A percentile compares a stretch with the other conserved stretches of the same genome.
Conservation (phyloP, 176 grass and related monocot species). For the Puya raimondii region DNA sequence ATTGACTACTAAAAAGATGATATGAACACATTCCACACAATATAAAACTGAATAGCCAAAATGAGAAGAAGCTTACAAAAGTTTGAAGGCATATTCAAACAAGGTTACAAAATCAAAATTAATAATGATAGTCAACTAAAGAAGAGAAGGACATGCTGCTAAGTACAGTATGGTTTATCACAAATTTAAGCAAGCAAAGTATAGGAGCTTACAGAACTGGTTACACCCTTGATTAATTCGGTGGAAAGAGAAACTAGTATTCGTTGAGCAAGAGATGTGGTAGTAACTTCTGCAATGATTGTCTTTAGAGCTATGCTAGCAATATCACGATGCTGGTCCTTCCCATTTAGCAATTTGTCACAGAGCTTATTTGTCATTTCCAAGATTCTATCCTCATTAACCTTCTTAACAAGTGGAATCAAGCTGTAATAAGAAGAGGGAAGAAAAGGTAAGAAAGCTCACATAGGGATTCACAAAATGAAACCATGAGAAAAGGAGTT, state of each 20-base stretch:
- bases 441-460: background rate
- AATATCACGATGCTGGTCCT: conserved; percentile 95
- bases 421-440: conserved; percentile 37
- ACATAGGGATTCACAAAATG: background rate
- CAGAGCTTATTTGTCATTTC: conserved; percentile 93
- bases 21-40: background rate
- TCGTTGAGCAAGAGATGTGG: conserved; percentile 73
- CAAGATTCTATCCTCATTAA: conserved; percentile 74
- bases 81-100: too few relatives aligned
- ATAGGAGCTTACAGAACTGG: conserved; percentile 44
- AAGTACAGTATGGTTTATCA: too few relatives aligned
- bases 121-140: too few relatives aligned
- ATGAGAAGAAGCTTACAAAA: background rate
- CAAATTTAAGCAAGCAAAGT: background rate
- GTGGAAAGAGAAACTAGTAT: conserved; percentile 72
- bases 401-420: conserved; percentile 92
- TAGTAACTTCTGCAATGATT: conserved; percentile 77
- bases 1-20: too few relatives aligned
- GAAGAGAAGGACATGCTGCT: too few relatives aligned
- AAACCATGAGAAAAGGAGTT: background rate
- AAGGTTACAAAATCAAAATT: too few relatives aligned
- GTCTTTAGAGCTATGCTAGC: conserved; percentile 98
- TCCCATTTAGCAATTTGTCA: conserved; percentile 91
- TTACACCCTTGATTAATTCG: conserved; percentile 74
- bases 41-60: background rate